phyloP scores from a whole-genome alignment of 2,329 filamentous ascomycete species.

The Scedosporium dehoogii region DNA sequence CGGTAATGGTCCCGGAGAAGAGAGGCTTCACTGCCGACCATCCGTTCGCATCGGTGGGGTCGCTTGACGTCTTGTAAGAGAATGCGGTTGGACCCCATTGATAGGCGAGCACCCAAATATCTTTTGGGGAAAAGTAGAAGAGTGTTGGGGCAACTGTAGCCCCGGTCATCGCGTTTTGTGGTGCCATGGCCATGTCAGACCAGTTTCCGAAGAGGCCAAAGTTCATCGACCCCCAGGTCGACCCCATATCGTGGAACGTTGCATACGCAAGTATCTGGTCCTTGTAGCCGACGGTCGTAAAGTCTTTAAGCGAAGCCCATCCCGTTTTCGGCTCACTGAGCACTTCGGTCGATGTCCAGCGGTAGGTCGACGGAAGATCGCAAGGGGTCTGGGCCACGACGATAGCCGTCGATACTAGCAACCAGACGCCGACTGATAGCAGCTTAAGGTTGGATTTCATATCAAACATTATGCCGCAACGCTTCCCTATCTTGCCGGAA shows the following conservation, averaged over 20 bases:
- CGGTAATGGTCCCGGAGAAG: constrained; percentile 43
- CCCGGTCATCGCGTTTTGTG: constrained; percentile 39
- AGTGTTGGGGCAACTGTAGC: constrained; percentile 48
- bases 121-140: constrained; percentile 53
- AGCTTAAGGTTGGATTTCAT: too few species aligned
- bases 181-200: constrained; percentile 36
- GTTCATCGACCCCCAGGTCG: constrained; percentile 46
- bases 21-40: constrained; percentile 46
- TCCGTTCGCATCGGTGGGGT: constrained; percentile 46
- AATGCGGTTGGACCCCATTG: constrained; percentile 54
- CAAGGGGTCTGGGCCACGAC: constrained; percentile 21
- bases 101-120: constrained; percentile 54
- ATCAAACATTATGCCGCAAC: too few species aligned
- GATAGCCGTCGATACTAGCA: background rate
- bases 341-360: constrained; percentile 40
- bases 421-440: too few species aligned
- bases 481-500: too few species aligned
- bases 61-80: constrained; percentile 46
- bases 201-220: constrained; percentile 46
- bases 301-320: constrained; percentile 53
- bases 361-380: constrained; percentile 42
- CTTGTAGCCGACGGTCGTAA: constrained; percentile 45
- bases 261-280: constrained; percentile 52
- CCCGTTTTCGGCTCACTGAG: constrained; percentile 43
- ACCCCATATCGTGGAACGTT: constrained; percentile 31